These are phyloP conservation scores for Spergularia azorica DNA, from an alignment of 179 eudicot genomes.

Conservation along the genomic window DNA sequence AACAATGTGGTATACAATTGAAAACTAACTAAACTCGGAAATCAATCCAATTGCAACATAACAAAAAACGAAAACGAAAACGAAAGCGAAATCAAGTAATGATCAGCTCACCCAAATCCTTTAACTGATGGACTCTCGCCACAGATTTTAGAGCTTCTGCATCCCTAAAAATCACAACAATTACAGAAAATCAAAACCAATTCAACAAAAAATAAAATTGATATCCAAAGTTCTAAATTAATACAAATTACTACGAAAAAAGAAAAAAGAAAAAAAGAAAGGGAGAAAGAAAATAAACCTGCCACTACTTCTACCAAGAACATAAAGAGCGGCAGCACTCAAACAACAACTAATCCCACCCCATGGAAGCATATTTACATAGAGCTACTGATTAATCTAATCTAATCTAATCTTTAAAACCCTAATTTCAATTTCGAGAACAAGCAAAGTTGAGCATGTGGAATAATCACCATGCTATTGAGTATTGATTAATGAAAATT, in stretches of 20 bases:
- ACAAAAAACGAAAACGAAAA: too few relatives aligned
- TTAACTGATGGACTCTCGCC: constrained; percentile 74
- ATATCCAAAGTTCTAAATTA: neutral
- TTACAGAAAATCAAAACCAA: too few relatives aligned
- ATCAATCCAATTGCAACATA: neutral
- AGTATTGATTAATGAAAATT: neutral
- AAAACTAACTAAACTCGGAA: neutral
- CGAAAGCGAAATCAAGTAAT: neutral
- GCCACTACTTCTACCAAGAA: constrained; percentile 84
- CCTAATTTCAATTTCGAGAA: constrained; percentile 19
- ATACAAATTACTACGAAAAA: neutral
- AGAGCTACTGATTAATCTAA: too few relatives aligned
- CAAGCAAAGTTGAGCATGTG: neutral
- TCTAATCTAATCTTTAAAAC: constrained; percentile 12
- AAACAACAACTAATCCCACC: constrained; percentile 86
- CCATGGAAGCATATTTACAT: constrained; percentile 62
- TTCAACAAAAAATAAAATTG: neutral
- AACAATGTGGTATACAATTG: neutral
- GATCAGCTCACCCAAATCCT: constrained; percentile 70
- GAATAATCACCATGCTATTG: neutral
- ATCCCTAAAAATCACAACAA: constrained; percentile 52
- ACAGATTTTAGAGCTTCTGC: constrained; percentile 75
- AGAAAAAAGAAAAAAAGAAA: neutral
- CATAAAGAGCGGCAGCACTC: constrained; percentile 86
- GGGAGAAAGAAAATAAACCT: constrained; percentile 36